Base-by-base conservation (phyloP, 2,329 filamentous ascomycete genomes). In the Chaetomiaceae sp. region DNA sequence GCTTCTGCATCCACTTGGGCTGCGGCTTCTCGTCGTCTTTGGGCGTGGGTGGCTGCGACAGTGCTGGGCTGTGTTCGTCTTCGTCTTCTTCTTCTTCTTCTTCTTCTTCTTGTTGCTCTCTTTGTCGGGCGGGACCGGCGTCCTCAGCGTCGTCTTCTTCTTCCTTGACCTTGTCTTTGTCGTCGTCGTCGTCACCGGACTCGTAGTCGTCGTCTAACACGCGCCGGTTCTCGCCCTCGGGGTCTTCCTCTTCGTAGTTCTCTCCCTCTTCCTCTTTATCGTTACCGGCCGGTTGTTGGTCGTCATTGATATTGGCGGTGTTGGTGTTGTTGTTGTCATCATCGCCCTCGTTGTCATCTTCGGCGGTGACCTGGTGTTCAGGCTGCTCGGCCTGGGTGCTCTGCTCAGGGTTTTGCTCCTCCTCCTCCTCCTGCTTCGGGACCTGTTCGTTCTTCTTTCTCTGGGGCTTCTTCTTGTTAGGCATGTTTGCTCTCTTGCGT, bases 21-120 rank as follows among this genome's bases (percentile, higher is more conserved):
- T 67, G 62, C 12, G 63, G 60, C 48, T 65, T 60, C 45, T 65
- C 62, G 25, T 66, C 60, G 44, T 64, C 62, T 43, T 63, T 62
- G 44, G 65, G 65, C 0, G 65, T 67, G 23, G 64, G 53, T 0
- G 65, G 65, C 50, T 64, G 61, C 3, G 63, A 65, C 1, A 62
- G 60, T 0, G 58, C 44, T 0, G 62, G 62, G 4, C 62, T 62
- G 12, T 58, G 37, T 16, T 62, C 55, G 16, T 58, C 55, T 16
- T 60, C 48, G 20, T 58, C 44, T 3, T 50, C 51, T 19, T 55
- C 40, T 13, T 57, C 48, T 38, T 58, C 54, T 16, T 59, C 48
- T 16, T 58, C 40, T n/a, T n/a, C n/a, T 4, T 51, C 51, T 16
- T 55, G 37, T 10, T 56, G 47, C 37, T 58, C 48, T 17, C 57